Evolutionary conservation across 768 basidiomycete genomes (phyloP).

Genomic region (Agaricus blazei): DNA sequence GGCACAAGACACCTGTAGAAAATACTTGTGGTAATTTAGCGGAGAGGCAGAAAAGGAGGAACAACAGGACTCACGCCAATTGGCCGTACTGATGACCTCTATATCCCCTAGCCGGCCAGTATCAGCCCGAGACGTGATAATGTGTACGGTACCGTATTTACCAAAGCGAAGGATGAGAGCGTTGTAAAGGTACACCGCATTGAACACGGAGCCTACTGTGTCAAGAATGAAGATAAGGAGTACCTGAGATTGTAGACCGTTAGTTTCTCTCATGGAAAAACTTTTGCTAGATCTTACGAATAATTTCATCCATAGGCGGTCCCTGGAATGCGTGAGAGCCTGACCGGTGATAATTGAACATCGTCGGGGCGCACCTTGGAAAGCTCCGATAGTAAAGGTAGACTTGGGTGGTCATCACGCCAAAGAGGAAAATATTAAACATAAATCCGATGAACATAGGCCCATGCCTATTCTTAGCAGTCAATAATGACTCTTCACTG

Average conservation of each 20-base stretch:
- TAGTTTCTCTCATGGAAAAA: not conserved
- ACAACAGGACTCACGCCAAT: constrained; percentile 18
- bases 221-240: constrained; percentile 41
- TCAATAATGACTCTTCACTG: not conserved
- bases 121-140: not conserved
- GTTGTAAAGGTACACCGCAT: constrained; percentile 39
- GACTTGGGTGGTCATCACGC: constrained; percentile 45
- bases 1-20: constrained; percentile 23
- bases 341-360: not conserved
- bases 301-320: constrained; percentile 40
- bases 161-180: constrained; percentile 44
- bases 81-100: constrained; percentile 14
- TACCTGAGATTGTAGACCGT: constrained; percentile 26
- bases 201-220: constrained; percentile 40
- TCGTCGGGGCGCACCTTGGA: constrained; percentile 19
- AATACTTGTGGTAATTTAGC: constrained; percentile 26
- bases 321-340: constrained; percentile 23
- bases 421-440: constrained; percentile 43
- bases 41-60: not conserved
- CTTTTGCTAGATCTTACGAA: constrained; percentile 27
- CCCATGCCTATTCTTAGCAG: constrained; percentile 32
- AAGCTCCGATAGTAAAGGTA: constrained; percentile 41
- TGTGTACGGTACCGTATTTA: constrained; percentile 14
- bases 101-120: constrained; percentile 12
- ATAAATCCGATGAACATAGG: constrained; percentile 48